phyloP scores from a whole-genome alignment of 768 basidiomycete genomes.

The Tylopilus balloui region DNA sequence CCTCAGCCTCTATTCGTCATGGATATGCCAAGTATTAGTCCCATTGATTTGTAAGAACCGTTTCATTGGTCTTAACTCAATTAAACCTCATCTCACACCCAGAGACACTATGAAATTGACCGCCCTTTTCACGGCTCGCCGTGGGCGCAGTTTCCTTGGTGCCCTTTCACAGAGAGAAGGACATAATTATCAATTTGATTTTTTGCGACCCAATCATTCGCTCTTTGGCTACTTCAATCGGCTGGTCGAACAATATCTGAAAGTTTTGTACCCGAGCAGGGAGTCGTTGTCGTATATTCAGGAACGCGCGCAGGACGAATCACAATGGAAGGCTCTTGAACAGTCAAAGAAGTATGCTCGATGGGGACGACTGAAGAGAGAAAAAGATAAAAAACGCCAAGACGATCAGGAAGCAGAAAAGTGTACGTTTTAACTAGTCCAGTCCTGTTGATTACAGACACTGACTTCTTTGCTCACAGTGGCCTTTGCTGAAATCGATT shows the following conservation, averaged over 20 bases:
- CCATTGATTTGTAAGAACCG: conserved; percentile 81
- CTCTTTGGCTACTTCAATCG: conserved; percentile 96
- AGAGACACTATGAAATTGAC: conserved; percentile 97
- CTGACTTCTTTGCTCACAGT: conserved; percentile 38
- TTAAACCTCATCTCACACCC: conserved; percentile 5
- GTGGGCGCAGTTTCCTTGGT: conserved; percentile 82
- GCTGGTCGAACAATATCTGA: conserved; percentile 93
- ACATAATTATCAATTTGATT: conserved; percentile 97
- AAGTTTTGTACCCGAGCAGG: conserved; percentile 78
- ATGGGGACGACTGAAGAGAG: conserved; percentile 82
- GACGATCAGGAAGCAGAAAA: conserved; percentile 92
- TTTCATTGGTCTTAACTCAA: not conserved
- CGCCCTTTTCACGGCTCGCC: conserved; percentile 90
- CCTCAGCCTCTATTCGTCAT: conserved; percentile 78
- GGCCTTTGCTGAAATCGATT: conserved; percentile 97
- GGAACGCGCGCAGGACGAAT: conserved; percentile 56
- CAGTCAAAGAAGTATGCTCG: conserved; percentile 73
- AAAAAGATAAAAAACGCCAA: conserved; percentile 79
- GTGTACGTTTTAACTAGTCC: conserved; percentile 44
- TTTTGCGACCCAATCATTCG: conserved; percentile 91
- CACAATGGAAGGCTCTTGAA: conserved; percentile 76
- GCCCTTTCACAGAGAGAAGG: conserved; percentile 85
- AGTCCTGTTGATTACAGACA: not conserved
- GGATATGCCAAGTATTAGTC: conserved; percentile 81
- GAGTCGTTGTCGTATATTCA: conserved; percentile 73